These are phyloP conservation scores for Arachnomyces sp. DNA, from an alignment of 2,329 filamentous ascomycete genomes.

Conservation along the genomic window DNA sequence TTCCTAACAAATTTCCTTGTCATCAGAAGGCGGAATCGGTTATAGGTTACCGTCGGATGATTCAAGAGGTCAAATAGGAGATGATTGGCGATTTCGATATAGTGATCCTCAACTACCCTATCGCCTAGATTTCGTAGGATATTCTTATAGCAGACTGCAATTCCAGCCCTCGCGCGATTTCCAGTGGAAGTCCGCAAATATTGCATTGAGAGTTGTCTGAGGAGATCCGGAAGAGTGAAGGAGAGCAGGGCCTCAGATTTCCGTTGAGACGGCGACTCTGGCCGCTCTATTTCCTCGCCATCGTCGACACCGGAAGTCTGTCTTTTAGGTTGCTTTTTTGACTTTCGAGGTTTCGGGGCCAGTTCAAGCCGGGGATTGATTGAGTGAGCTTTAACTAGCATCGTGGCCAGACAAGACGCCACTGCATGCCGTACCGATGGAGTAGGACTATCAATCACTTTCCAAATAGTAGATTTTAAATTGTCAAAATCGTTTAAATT, in stretches of 20 bases:
- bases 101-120: slow-evolving; percentile 73
- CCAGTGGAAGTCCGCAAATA: slow-evolving; percentile 73
- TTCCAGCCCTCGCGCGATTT: slow-evolving; percentile 71
- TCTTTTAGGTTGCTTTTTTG: slow-evolving; percentile 66
- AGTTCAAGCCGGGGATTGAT: slow-evolving; percentile 47
- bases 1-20: slow-evolving; percentile 78
- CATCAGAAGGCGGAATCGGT: slow-evolving; percentile 79
- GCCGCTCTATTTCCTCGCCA: slow-evolving; percentile 62
- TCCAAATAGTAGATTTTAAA: slow-evolving; percentile 73
- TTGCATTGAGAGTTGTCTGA: slow-evolving; percentile 70
- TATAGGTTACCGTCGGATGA: slow-evolving; percentile 66
- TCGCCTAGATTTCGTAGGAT: slow-evolving; percentile 73
- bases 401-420: slow-evolving; percentile 73
- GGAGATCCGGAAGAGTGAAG: slow-evolving; percentile 67
- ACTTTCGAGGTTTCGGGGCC: slow-evolving; percentile 55
- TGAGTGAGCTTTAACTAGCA: slow-evolving; percentile 74
- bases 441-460: slow-evolving; percentile 72
- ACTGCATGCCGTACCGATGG: slow-evolving; percentile 74
- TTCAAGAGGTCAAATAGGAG: slow-evolving; percentile 74
- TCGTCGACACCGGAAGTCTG: slow-evolving; percentile 47
- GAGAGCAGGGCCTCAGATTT: slow-evolving; percentile 64
- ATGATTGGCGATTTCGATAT: slow-evolving; percentile 71
- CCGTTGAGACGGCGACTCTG: slow-evolving; percentile 66
- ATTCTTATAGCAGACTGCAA: slow-evolving; percentile 80
- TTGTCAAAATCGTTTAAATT: slow-evolving; percentile 87